A percentile compares a stretch with the other conserved stretches of the same genome.
phyloP scores from a whole-genome alignment of 73 alveolate genomes.

The Blepharisma stoltei region DNA sequence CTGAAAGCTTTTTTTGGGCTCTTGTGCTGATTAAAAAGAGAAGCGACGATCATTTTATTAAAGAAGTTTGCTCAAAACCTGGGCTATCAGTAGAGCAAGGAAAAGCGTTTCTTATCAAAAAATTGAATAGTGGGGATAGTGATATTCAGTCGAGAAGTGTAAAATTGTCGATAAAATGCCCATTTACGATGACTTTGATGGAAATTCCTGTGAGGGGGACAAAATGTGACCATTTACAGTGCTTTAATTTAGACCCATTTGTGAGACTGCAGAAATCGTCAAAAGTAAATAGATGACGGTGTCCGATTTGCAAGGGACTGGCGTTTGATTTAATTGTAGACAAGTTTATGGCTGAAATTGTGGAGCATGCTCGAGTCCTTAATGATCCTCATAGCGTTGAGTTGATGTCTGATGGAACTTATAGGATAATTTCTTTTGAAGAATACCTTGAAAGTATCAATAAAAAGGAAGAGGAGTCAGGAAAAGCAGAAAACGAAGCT shows the following conservation, averaged over 20 bases:
- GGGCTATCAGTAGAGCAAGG: neutral
- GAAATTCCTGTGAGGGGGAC: conserved; percentile 27
- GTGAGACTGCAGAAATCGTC: neutral
- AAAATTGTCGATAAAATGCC: conserved; percentile 27
- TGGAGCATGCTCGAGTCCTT: neutral
- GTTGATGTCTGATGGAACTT: neutral
- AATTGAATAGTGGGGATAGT: neutral
- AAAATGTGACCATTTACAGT: conserved; percentile 6
- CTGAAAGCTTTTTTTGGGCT: neutral
- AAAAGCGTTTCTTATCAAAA: neutral
- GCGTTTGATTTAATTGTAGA: conserved; percentile 22
- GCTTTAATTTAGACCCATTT: conserved; percentile 19
- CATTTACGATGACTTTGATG: neutral
- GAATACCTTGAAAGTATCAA: neutral
- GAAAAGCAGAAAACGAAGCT: neutral
- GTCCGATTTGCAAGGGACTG: neutral
- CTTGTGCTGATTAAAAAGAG: neutral
- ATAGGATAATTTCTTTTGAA: neutral
- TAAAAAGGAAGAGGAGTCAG: neutral
- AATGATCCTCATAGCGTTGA: neutral
- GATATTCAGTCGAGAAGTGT: conserved; percentile 4
- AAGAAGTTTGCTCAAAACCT: neutral
- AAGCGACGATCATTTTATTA: conserved; percentile 11
- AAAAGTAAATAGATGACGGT: conserved; percentile 15
- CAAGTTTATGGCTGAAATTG: neutral